These are phyloP conservation scores for Cercophora newfieldiana DNA, from an alignment of 495 filamentous ascomycete genomes.

Conservation along the genomic window DNA sequence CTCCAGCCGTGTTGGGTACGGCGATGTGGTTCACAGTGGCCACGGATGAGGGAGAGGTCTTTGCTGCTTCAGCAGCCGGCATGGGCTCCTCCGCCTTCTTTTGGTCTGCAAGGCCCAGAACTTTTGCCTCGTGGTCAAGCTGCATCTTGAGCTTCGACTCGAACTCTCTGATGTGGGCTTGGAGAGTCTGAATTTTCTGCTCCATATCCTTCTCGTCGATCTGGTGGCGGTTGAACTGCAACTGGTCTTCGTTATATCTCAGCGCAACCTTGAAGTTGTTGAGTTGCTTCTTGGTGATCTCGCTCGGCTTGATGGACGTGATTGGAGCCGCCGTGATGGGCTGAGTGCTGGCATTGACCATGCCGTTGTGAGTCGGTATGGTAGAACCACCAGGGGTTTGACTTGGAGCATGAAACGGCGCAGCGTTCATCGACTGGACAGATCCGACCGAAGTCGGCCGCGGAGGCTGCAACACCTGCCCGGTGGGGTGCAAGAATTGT, in stretches of 20 bases:
- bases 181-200: constrained; percentile 32
- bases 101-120: constrained; percentile 27
- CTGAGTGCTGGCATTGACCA: background rate
- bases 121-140: constrained; percentile 35
- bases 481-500: background rate
- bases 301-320: constrained; percentile 49
- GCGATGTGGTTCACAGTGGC: background rate
- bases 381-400: background rate
- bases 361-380: background rate
- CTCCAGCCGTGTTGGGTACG: background rate
- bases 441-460: constrained; percentile 23
- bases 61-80: background rate
- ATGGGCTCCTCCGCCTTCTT: constrained; percentile 16
- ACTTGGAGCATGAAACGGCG: constrained; percentile 16
- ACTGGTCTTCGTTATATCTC: constrained; percentile 48
- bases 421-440: constrained; percentile 18
- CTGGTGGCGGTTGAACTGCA: constrained; percentile 51
- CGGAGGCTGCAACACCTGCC: constrained; percentile 11
- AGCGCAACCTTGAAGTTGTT: constrained; percentile 45
- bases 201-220: constrained; percentile 48
- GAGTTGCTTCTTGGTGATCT: constrained; percentile 51
- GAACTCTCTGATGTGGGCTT: constrained; percentile 39
- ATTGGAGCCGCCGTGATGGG: constrained; percentile 16
- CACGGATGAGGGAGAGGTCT: background rate
- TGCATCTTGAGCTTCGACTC: constrained; percentile 39